Evolutionary conservation across 495 filamentous ascomycete genomes (phyloP).

Genomic region (Gamarada debralockiae): DNA sequence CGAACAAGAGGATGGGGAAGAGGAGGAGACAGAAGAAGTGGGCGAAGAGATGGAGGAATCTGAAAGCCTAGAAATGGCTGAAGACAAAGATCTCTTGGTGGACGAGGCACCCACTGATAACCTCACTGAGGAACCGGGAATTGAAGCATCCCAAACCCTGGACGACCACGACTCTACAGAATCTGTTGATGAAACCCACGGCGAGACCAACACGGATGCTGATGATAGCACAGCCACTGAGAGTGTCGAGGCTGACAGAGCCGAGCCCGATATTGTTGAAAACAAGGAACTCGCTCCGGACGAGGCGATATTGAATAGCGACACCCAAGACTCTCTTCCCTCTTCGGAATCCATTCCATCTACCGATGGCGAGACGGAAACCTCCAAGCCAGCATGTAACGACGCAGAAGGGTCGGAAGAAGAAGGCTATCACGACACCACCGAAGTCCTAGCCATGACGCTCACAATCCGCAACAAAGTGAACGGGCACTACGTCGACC

Average conservation of each 20-base stretch:
- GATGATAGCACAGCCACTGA: background rate
- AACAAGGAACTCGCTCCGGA: background rate
- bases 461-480: slow-evolving; percentile 70
- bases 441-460: slow-evolving; percentile 55
- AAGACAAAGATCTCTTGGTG: background rate
- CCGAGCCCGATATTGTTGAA: background rate
- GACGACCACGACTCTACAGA: background rate
- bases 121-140: background rate
- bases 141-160: background rate
- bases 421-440: background rate
- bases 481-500: slow-evolving; percentile 58
- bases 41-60: slow-evolving; percentile 18
- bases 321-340: background rate
- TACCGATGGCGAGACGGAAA: background rate
- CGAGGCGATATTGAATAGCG: too few species aligned
- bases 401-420: background rate
- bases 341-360: background rate
- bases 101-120: background rate
- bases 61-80: background rate
- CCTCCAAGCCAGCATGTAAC: too few species aligned
- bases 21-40: slow-evolving; percentile 24
- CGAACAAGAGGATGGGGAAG: slow-evolving; percentile 23
- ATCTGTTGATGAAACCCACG: background rate
- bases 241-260: background rate
- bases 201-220: background rate